Base-by-base conservation (phyloP, 108 stramenopile genomes). In the Fragilariopsis cylindrus region DNA sequence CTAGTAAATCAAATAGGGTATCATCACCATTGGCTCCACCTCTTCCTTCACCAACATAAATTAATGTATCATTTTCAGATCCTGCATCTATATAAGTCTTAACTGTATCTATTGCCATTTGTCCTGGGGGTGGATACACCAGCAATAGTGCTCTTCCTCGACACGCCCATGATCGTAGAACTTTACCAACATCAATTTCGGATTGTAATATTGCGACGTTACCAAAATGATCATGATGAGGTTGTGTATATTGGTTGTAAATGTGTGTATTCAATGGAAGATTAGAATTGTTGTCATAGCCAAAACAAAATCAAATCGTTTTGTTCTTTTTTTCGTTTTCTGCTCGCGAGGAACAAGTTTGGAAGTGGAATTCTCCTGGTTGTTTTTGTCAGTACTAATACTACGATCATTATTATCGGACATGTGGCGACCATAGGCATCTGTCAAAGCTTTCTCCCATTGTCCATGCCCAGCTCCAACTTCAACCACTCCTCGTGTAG, bases 401-500 rank as follows among this genome's bases (percentile, higher is more conserved):
- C 11, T 15, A 66, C 16, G 18, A 18, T 72, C 60, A 65, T 30
- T 30, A 30, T 2, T 30, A 30, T 30, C 30, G 30, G 30, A 30
- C 30, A 30, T 30, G 30, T 30, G 30, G 2, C 42, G 42, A 13
- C 19, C 57, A 21, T 82, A 82, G 9, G 72, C 71, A 60, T 91
- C 85, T 7, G 45, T 66, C 60, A 91, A 60, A 18, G 84, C 90
- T 43, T 88, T 66, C 8, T 86, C 80, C 93, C 93, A 94, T 79
- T 94, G 93, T 18, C 93, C 93, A 76, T 92, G 85, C 15, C 93
- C 93, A 0, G 91, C 90, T 54, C 93, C 93, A 54, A 95, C 78
- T 72, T 95, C 93, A n/a, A 95, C 84, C 15, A 95, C 74, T 7
- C 93, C 93, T 60, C 90, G 79, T 15, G 64, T 49, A 8, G 53